Percentiles rank a stretch among this genome's conserved stretches.
These are phyloP conservation scores for Vaccinium corymbosum DNA, from an alignment of 148 eudicot genomes.

Conservation along the genomic window DNA sequence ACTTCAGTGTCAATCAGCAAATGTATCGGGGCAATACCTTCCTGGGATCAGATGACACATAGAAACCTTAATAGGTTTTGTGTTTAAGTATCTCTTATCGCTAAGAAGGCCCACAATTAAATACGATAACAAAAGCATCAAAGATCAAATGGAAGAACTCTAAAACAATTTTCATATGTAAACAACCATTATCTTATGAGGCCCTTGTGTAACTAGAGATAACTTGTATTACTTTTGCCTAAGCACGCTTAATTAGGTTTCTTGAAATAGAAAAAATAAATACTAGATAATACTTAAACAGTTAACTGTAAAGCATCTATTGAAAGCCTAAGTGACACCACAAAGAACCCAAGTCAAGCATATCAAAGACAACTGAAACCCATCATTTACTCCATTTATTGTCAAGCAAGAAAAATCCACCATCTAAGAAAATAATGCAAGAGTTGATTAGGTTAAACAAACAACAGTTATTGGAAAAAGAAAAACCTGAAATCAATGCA, in stretches of 20 bases:
- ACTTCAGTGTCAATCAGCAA: conserved; percentile 82
- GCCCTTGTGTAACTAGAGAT: background rate
- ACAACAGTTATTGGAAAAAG: background rate
- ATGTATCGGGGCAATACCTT: conserved; percentile 86
- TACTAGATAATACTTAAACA: background rate
- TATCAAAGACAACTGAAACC: background rate
- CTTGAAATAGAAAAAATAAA: background rate
- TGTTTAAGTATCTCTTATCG: background rate
- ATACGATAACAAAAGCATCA: background rate
- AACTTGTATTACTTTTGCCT: no score
- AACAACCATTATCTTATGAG: background rate
- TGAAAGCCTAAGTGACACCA: conserved; percentile 1
- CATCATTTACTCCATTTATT: background rate
- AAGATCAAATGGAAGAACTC: background rate
- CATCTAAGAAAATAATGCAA: background rate
- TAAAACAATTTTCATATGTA: background rate
- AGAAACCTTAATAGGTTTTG: background rate
- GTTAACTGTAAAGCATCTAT: background rate
- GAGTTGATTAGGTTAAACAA: background rate
- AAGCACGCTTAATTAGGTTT: background rate
- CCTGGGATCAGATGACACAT: conserved; percentile 42
- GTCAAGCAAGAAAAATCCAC: background rate
- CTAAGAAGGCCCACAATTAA: background rate
- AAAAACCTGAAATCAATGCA: conserved; percentile 8
- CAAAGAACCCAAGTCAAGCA: background rate